phyloP scores from a whole-genome alignment of 768 basidiomycete species.

The Xerocomus potaroensis region DNA sequence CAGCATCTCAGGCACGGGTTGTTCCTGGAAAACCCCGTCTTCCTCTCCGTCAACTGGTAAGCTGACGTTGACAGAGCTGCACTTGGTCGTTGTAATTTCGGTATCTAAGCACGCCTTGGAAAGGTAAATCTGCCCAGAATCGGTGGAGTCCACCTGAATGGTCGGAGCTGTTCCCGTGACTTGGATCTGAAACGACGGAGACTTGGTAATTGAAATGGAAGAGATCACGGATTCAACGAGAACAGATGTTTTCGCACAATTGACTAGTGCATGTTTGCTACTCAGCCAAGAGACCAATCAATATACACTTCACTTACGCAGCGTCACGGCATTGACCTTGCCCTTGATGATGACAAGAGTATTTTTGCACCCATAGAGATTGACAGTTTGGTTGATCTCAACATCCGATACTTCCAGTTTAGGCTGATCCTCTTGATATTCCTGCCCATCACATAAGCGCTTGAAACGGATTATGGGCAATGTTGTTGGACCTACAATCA shows the following conservation, averaged over 20 bases:
- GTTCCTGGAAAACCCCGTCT: conserved; percentile 88
- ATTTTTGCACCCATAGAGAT: conserved; percentile 88
- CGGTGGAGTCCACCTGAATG: conserved; percentile 90
- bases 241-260: conserved; percentile 82
- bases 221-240: conserved; percentile 94
- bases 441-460: conserved; percentile 43
- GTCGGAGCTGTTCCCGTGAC: conserved; percentile 89
- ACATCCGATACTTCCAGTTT: conserved; percentile 69
- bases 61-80: conserved; percentile 87
- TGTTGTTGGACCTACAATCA: conserved; percentile 54
- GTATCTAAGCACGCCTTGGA: conserved; percentile 73
- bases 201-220: conserved; percentile 80
- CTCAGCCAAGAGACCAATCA: conserved; percentile 2
- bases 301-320: conserved; percentile 47
- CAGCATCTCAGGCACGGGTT: conserved; percentile 93
- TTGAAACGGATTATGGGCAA: background rate
- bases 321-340: conserved; percentile 90
- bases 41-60: conserved; percentile 85
- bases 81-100: conserved; percentile 93
- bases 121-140: conserved; percentile 92
- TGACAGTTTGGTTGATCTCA: conserved; percentile 79
- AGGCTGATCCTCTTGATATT: conserved; percentile 84
- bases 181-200: conserved; percentile 91
- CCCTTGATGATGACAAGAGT: conserved; percentile 80
- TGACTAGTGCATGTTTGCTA: conserved; percentile 46